phyloP scores from a whole-genome alignment of 805 yeast species.

The Wickerhamomyces xylosicus region DNA sequence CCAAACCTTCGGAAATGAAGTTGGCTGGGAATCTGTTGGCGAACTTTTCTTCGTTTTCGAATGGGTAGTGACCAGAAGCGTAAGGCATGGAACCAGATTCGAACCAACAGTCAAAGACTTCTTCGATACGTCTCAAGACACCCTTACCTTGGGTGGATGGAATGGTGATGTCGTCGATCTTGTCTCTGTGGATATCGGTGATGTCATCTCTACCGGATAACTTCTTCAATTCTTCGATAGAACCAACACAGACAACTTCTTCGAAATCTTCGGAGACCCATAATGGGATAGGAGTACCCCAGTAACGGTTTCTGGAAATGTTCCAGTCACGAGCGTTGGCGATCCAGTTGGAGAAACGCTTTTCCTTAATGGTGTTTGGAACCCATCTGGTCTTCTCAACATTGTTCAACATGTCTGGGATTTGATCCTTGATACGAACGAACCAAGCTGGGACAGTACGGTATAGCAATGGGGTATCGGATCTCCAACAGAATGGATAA shows the following conservation, averaged over 20 bases:
- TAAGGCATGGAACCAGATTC: conserved; percentile 99
- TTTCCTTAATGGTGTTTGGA: conserved; percentile 81
- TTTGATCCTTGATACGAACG: conserved; percentile 76
- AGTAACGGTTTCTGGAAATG: conserved; percentile 93
- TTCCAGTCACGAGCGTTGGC: conserved; percentile 99
- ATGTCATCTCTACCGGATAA: conserved; percentile 75
- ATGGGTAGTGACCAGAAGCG: conserved; percentile 95
- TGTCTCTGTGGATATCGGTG: conserved; percentile 90
- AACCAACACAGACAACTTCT: conserved; percentile 90
- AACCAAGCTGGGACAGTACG: conserved; percentile 99
- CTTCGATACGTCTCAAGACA: conserved; percentile 79
- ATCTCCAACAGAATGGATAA: conserved; percentile 99
- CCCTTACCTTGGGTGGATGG: conserved; percentile 92
- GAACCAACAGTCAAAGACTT: conserved; percentile 99
- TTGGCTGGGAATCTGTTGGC: conserved; percentile 84
- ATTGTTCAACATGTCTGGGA: conserved; percentile 82
- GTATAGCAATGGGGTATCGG: conserved; percentile 94
- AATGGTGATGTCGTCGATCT: conserved; percentile 83
- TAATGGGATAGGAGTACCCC: conserved; percentile 99
- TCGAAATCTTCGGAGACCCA: conserved; percentile 94
- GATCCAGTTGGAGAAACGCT: conserved; percentile 96
- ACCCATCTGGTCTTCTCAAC: conserved; percentile 92
- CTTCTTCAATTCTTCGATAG: conserved; percentile 76
- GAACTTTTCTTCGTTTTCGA: conserved; percentile 71
- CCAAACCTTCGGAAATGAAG: conserved; percentile 96